Base-by-base conservation (phyloP, 2,329 filamentous ascomycete genomes). In the Pyrenophora seminiperda region DNA sequence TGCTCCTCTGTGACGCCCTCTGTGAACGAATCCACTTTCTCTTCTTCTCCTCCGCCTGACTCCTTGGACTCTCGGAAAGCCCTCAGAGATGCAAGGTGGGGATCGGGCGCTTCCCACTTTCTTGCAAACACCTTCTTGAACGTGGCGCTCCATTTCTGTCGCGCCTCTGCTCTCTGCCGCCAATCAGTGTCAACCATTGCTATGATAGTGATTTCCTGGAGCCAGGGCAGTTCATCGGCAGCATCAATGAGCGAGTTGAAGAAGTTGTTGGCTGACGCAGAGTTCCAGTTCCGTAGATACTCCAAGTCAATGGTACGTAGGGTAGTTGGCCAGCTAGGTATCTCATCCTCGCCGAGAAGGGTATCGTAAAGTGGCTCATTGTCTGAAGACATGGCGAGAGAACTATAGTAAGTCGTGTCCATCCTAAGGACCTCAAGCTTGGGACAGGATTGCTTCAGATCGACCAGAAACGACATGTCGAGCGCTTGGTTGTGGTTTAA, bases 401-500 rank as follows among this genome's bases (percentile, higher is more conserved):
- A 82, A 56, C 86, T 88, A 72, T 85, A 92, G 65, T 91, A 94
- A 11, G 84, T 86, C 42, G 95, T 76, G 60, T 96, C 90, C 80
- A 96, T 87, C 40, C 81, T 83, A 31, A 97, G 77, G 18, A 83
- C 80, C 62, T 87, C 79, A 5, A 97, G 78, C 3, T 80, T 78
- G 0, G 90, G 90, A 65, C 91, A 96, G 1, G 82, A 80, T 3
- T 75, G 70, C 14, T 82, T 84, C 37, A 97, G 74, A 19, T 80
- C 72, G 0, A 84, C 81, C 5, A 94, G 77, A 63, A 96, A 97
- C 0, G 81, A 83, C 32, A 97, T 75, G 62, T 86, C 88, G 31
- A 97, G 77, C 2, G 87, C 85, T 54, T 90, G 86, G 63, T 96
- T 96, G 72, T 96, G 89, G 44, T 87, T 83, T 4, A 97, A 76